Evolutionary conservation across 345 rosid genomes (phyloP).

Genomic region (Clarkia xantiana): DNA sequence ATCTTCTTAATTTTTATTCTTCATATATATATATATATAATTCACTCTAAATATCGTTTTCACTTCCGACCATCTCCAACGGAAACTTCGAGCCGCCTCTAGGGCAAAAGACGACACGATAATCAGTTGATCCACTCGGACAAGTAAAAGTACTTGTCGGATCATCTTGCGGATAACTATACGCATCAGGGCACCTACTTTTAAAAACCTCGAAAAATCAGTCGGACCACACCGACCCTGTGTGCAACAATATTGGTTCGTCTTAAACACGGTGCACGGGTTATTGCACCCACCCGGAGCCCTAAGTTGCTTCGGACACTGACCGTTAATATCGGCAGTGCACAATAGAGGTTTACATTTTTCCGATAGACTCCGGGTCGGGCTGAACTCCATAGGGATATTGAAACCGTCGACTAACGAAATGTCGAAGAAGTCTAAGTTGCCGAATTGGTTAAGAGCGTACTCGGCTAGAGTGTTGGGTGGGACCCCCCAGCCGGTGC

Average conservation of each 20-base stretch:
- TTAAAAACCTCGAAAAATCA: constrained; percentile 13
- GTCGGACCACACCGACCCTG: constrained; percentile 13
- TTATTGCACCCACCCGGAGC: constrained; percentile 20
- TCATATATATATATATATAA: background rate
- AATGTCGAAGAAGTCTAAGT: constrained; percentile 32
- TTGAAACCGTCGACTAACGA: constrained; percentile 42
- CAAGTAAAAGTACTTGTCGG: constrained; percentile 22
- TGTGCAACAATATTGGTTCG: constrained; percentile 33
- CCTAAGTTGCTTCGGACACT: constrained; percentile 32
- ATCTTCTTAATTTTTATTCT: too few relatives aligned
- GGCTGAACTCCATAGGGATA: constrained; percentile 37
- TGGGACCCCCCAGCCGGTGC: constrained; percentile 35
- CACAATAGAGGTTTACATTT: constrained; percentile 32
- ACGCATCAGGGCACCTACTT: constrained; percentile 14
- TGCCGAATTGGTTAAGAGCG: constrained; percentile 37
- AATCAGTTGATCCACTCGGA: constrained; percentile 15
- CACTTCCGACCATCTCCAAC: constrained; percentile 12
- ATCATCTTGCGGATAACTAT: constrained; percentile 20
- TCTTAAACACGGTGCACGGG: constrained; percentile 40
- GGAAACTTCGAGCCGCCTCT: constrained; percentile 10
- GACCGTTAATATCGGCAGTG: constrained; percentile 35
- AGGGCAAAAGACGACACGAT: constrained; percentile 20
- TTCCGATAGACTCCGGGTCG: constrained; percentile 14
- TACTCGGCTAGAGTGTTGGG: constrained; percentile 53
- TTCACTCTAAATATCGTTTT: background rate